phyloP scores from a whole-genome alignment of 139 green algal genomes.

The Micractinium conductrix region DNA sequence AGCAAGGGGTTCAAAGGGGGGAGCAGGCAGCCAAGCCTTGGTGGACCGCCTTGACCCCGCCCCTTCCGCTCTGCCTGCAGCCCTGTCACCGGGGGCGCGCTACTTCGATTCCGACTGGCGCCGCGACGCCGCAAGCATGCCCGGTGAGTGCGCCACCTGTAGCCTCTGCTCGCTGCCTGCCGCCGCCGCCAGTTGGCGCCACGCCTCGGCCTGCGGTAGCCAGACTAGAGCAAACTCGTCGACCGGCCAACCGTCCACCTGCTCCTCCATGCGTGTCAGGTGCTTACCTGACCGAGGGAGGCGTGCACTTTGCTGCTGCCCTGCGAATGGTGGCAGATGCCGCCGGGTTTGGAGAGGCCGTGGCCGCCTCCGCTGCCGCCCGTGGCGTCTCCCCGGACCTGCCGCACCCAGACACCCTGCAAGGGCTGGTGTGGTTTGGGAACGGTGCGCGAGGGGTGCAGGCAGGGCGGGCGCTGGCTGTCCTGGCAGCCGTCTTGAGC shows the following conservation, averaged over 20 bases:
- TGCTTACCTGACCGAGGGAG: conserved; percentile 21
- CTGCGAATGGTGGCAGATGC: conserved; percentile 15
- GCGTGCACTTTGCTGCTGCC: conserved; percentile 28
- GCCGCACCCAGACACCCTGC: conserved; percentile 25
- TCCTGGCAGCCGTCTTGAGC: neutral
- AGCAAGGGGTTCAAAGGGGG: no score
- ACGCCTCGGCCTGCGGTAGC: no score
- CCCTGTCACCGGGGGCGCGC: conserved; percentile 9
- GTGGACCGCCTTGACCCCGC: neutral
- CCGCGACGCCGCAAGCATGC: neutral
- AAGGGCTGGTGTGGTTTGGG: conserved; percentile 12
- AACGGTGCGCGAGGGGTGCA: neutral
- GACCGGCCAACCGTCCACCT: neutral
- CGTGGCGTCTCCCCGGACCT: neutral
- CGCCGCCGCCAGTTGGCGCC: no score
- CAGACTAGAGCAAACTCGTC: neutral
- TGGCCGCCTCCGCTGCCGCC: neutral
- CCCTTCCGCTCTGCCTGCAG: neutral
- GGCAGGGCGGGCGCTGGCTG: neutral
- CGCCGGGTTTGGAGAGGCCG: conserved; percentile 7
- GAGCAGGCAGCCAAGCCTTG: no score
- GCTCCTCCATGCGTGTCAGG: neutral
- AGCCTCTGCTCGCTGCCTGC: no score
- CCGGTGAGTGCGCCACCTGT: neutral
- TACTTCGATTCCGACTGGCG: conserved; percentile 10